Evolutionary conservation across 148 eudicot genomes (phyloP).

Genomic region (Selenicereus undatus): DNA sequence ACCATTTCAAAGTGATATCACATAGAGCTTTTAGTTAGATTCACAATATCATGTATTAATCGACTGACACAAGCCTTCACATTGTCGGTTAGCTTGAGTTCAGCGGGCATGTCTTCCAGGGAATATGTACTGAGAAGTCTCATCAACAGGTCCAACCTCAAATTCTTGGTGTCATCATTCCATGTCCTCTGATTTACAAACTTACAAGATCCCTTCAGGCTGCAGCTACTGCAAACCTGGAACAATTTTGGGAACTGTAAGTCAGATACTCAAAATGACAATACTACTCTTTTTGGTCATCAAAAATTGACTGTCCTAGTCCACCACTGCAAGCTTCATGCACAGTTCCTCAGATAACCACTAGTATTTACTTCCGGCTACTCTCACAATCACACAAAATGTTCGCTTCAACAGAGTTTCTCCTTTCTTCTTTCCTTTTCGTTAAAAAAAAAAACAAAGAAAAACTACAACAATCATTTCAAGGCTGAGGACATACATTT

Average conservation of each 20-base stretch:
- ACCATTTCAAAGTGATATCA: conserved; percentile 11
- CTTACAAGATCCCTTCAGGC: conserved; percentile 55
- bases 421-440: too few relatives aligned
- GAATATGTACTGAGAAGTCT: conserved; percentile 61
- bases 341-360: too few relatives aligned
- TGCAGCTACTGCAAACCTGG: conserved; percentile 69
- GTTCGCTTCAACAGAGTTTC: too few relatives aligned
- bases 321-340: too few relatives aligned
- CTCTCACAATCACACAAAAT: too few relatives aligned
- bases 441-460: too few relatives aligned
- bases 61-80: conserved; percentile 50
- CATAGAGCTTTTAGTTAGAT: conserved; percentile 33
- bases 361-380: too few relatives aligned
- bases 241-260: not conserved
- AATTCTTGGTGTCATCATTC: conserved; percentile 30
- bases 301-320: too few relatives aligned
- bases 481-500: too few relatives aligned
- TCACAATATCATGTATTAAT: conserved; percentile 48
- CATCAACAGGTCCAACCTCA: conserved; percentile 49
- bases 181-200: conserved; percentile 40
- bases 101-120: conserved; percentile 46
- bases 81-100: conserved; percentile 50
- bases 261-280: not conserved
- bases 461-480: too few relatives aligned
- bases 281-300: too few relatives aligned